Evolutionary conservation across 2,329 filamentous ascomycete species (phyloP).

Genomic region (Amylocarpus encephaloides): DNA sequence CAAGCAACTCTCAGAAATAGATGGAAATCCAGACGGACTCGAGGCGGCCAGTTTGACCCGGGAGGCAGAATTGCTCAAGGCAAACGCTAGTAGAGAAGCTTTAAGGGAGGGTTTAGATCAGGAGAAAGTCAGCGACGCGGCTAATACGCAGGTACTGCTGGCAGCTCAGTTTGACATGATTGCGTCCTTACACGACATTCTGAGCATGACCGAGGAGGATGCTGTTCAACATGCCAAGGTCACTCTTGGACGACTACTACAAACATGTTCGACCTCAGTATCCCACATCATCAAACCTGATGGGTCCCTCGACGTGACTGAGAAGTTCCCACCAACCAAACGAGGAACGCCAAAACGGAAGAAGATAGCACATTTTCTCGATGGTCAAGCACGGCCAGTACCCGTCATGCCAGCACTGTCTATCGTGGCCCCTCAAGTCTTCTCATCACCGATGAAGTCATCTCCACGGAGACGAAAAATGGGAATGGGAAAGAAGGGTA

Average conservation of each 20-base stretch:
- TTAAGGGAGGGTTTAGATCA: slow-evolving; percentile 73
- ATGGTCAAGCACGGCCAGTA: slow-evolving; percentile 15
- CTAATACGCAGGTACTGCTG: slow-evolving; percentile 74
- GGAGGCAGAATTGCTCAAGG: slow-evolving; percentile 81
- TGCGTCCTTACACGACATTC: slow-evolving; percentile 72
- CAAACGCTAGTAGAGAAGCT: slow-evolving; percentile 74
- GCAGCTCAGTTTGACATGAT: slow-evolving; percentile 90
- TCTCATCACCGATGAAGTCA: slow-evolving; percentile 60
- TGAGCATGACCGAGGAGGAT: slow-evolving; percentile 75
- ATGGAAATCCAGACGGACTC: slow-evolving; percentile 54
- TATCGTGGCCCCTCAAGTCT: slow-evolving; percentile 31
- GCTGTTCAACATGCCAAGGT: slow-evolving; percentile 73
- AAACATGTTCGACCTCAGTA: slow-evolving; percentile 66
- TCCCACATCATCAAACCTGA: slow-evolving; percentile 89
- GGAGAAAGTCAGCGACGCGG: slow-evolving; percentile 73
- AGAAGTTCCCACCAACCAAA: slow-evolving; percentile 64
- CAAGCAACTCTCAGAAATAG: slow-evolving; percentile 68
- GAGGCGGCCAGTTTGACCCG: slow-evolving; percentile 68
- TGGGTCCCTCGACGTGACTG: slow-evolving; percentile 52
- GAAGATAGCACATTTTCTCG: slow-evolving; percentile 39
- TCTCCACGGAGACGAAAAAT: slow-evolving; percentile 77
- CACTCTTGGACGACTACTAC: slow-evolving; percentile 71
- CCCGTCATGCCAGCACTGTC: slow-evolving; percentile 36
- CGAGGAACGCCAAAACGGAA: slow-evolving; percentile 73
- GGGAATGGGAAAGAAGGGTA: slow-evolving; percentile 57